A percentile compares a stretch with the other conserved stretches of the same genome.
Evolutionary conservation across 148 eudicot species (phyloP).

Genomic region (Rhododendron williamsianum): DNA sequence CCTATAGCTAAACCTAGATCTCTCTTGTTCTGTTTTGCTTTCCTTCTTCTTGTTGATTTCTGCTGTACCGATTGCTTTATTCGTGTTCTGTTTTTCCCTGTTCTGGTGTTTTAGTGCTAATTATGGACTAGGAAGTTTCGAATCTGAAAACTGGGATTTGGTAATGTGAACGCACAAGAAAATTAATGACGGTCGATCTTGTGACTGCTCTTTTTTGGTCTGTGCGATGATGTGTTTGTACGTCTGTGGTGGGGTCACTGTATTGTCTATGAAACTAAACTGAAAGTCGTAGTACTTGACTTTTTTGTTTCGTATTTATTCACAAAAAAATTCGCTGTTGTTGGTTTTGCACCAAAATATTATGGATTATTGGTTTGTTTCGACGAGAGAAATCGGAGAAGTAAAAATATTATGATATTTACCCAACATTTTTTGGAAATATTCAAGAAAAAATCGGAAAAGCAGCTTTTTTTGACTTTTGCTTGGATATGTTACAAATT

Average conservation of each 20-base stretch:
- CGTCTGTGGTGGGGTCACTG: not conserved
- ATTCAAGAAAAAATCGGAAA: too few species aligned
- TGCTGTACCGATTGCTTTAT: not conserved
- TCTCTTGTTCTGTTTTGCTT: not conserved
- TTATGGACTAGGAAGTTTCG: not conserved
- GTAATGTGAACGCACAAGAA: not conserved
- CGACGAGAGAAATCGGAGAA: too few species aligned
- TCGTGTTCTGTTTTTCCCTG: not conserved
- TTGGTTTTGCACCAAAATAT: too few species aligned
- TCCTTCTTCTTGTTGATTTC: not conserved
- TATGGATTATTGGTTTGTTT: too few species aligned
- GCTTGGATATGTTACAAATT: too few species aligned
- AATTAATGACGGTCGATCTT: not conserved
- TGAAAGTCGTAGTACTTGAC: too few species aligned
- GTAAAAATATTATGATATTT: too few species aligned
- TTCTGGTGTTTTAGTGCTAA: not conserved
- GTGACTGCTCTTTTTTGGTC: not conserved
- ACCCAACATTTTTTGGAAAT: too few species aligned
- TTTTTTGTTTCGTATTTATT: too few species aligned
- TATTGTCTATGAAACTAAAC: not conserved
- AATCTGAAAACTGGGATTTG: not conserved
- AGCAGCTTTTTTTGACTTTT: too few species aligned
- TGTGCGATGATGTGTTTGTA: not conserved
- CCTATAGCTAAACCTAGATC: not conserved
- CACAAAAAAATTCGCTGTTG: too few species aligned